phyloP scores from a whole-genome alignment of 2,329 filamentous ascomycete species.

The Diaporthe aspalathi region DNA sequence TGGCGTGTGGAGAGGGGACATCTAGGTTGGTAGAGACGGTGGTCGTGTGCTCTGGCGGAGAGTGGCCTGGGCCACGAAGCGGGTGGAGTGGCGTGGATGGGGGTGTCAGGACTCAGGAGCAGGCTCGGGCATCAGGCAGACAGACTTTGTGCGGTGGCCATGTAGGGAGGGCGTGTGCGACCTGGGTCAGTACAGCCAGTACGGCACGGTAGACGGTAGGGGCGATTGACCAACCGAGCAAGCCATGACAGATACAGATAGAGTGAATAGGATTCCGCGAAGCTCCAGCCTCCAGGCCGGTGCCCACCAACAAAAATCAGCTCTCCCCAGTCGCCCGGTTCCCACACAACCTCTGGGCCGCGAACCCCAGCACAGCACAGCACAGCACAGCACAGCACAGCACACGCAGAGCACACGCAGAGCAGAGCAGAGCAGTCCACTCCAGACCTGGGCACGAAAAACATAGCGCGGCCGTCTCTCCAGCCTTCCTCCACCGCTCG shows the following conservation, averaged over 20 bases:
- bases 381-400: slow-evolving; percentile 18
- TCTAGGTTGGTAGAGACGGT: slow-evolving; percentile 7
- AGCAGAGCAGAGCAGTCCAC: background rate
- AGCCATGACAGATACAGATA: background rate
- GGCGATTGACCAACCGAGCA: too few relatives aligned
- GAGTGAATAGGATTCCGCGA: slow-evolving; percentile 28
- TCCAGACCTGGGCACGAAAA: slow-evolving; percentile 8
- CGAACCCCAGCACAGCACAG: background rate
- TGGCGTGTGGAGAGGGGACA: background rate
- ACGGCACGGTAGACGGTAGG: too few relatives aligned
- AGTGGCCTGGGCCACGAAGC: slow-evolving; percentile 14
- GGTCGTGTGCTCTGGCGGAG: slow-evolving; percentile 6
- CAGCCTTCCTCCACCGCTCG: slow-evolving; percentile 30
- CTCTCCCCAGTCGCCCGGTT: slow-evolving; percentile 15
- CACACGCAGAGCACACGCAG: background rate
- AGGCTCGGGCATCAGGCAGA: slow-evolving; percentile 26
- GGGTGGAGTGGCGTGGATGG: slow-evolving; percentile 4
- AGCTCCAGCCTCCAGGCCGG: slow-evolving; percentile 31
- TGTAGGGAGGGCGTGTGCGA: slow-evolving; percentile 13
- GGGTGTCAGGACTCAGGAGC: slow-evolving; percentile 13
- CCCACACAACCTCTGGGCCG: too few relatives aligned
- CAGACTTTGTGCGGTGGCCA: slow-evolving; percentile 24
- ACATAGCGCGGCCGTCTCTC: slow-evolving; percentile 16
- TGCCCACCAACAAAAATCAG: slow-evolving; percentile 31
- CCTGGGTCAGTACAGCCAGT: background rate